Conservation (phyloP, 331 rosid genomes). For the Quercus lobata region DNA sequence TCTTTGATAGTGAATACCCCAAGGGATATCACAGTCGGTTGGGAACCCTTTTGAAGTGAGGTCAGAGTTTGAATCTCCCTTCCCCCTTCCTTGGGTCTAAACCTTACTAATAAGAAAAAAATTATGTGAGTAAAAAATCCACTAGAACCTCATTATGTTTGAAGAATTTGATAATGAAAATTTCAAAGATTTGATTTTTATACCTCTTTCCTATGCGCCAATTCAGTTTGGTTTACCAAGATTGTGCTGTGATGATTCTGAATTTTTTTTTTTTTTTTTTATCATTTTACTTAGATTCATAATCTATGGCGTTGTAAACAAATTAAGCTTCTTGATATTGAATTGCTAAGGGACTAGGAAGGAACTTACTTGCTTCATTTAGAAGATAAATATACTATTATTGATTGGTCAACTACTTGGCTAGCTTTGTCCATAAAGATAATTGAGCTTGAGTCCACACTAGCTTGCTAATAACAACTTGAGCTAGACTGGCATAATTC, state of each 20-base stretch:
- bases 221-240: too few species aligned
- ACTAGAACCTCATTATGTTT: background rate
- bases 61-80: too few species aligned
- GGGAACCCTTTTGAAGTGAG: too few species aligned
- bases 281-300: background rate
- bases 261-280: background rate
- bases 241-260: background rate
- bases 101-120: too few species aligned
- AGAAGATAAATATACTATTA: background rate
- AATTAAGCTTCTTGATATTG: background rate
- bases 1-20: too few species aligned
- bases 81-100: too few species aligned
- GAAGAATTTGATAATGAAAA: background rate
- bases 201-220: background rate
- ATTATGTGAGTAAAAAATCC: background rate
- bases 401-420: background rate
- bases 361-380: background rate
- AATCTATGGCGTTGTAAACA: background rate
- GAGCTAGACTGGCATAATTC: too few species aligned
- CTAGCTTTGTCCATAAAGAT: background rate
- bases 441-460: background rate
- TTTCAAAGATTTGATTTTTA: background rate
- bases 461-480: too few species aligned
- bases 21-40: too few species aligned
- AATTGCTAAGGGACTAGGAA: background rate